A percentile compares a stretch with the other conserved stretches of the same genome.
These are phyloP conservation scores for Betula pendula DNA, from an alignment of 306 rosid species.

Conservation along the genomic window DNA sequence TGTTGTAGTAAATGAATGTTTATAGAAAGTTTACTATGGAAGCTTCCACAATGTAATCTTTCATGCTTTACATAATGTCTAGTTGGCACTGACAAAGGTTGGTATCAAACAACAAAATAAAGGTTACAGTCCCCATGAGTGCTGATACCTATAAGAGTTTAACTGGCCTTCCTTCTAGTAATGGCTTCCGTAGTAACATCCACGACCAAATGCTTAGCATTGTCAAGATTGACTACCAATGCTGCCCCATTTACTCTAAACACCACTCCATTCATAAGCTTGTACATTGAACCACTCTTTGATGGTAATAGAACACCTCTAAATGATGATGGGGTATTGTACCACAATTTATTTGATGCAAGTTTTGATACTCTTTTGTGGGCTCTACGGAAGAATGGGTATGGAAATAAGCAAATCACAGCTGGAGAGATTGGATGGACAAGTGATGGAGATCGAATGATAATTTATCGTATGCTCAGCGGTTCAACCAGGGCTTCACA, in stretches of 20 bases:
- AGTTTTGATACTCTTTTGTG: constrained; percentile 74
- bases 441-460: constrained; percentile 76
- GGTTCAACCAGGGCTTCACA: constrained; percentile 64
- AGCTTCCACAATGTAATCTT: constrained; percentile 43
- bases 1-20: constrained; percentile 58
- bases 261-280: constrained; percentile 67
- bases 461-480: constrained; percentile 49
- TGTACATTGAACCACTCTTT: constrained; percentile 47
- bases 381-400: constrained; percentile 69
- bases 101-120: constrained; percentile 37
- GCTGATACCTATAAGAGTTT: constrained; percentile 40
- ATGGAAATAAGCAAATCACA: constrained; percentile 54
- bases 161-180: constrained; percentile 40
- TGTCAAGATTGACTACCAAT: constrained; percentile 47
- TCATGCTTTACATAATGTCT: constrained; percentile 48
- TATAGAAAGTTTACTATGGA: constrained; percentile 45
- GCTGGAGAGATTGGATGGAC: constrained; percentile 93
- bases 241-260: constrained; percentile 66
- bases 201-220: constrained; percentile 43
- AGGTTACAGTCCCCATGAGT: constrained; percentile 43
- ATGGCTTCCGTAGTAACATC: constrained; percentile 47
- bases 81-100: constrained; percentile 47
- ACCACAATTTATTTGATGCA: constrained; percentile 71
- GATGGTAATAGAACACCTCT: constrained; percentile 57
- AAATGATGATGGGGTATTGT: constrained; percentile 47